Conservation (phyloP, 306 rosid genomes). For the Rosa persica region DNA sequence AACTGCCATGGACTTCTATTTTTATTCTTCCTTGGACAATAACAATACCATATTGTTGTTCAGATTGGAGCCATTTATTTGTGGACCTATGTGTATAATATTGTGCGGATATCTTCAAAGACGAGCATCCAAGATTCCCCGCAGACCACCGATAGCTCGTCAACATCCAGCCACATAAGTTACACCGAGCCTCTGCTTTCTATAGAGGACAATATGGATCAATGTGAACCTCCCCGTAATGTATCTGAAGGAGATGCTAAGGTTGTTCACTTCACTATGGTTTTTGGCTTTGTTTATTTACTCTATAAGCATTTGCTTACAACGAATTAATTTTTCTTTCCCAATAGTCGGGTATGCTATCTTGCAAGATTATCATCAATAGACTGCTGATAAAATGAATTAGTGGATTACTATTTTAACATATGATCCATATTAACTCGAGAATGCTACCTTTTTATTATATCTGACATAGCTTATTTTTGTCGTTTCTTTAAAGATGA, state of each 20-base stretch:
- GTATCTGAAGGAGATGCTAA: conserved; percentile 27
- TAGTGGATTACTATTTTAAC: neutral
- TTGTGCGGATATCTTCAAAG: conserved; percentile 59
- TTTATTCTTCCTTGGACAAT: no score
- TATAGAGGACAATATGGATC: conserved; percentile 37
- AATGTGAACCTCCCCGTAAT: conserved; percentile 26
- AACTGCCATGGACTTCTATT: no score
- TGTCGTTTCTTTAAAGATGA: conserved; percentile 27
- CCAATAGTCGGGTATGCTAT: neutral
- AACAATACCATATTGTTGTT: neutral
- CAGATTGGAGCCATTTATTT: conserved; percentile 67
- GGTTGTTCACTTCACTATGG: conserved; percentile 31
- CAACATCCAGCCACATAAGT: conserved; percentile 25
- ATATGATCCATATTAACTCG: neutral
- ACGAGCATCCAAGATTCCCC: conserved; percentile 17
- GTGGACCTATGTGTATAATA: conserved; percentile 83
- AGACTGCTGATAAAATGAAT: neutral
- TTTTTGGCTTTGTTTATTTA: neutral
- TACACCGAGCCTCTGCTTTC: conserved; percentile 31
- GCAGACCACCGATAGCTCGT: conserved; percentile 30
- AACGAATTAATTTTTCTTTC: neutral
- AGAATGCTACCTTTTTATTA: neutral
- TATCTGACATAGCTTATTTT: neutral
- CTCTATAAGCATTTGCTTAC: neutral
- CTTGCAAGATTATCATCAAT: neutral